phyloP scores from a whole-genome alignment of 129 eudicot genomes.

The Flaveria bidentis region DNA sequence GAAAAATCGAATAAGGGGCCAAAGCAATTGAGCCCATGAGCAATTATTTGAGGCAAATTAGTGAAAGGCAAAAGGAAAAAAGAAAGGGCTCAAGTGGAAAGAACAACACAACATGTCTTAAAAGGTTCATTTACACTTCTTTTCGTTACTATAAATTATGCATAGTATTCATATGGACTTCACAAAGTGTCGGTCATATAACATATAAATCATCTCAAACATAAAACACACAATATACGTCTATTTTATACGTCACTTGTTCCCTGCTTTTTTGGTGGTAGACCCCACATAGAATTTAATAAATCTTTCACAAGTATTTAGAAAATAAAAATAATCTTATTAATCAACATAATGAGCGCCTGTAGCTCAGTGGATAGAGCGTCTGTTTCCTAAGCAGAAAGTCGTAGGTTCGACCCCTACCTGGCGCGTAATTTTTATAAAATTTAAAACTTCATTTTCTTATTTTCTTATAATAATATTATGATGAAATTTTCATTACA shows the following conservation, averaged over 20 bases:
- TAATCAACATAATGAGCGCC: conserved; percentile 34
- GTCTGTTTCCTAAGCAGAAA: conserved; percentile 99
- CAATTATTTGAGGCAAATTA: conserved; percentile 45
- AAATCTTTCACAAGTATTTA: conserved; percentile 12
- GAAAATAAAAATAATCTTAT: background rate
- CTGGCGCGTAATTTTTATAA: conserved; percentile 60
- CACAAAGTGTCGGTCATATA: background rate
- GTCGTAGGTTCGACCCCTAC: conserved; percentile 99
- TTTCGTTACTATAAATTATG: conserved; percentile 16
- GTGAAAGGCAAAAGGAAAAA: conserved; percentile 40
- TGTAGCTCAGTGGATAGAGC: conserved; percentile 99
- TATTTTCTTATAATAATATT: conserved; percentile 6
- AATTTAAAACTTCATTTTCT: conserved; percentile 1
- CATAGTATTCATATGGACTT: background rate
- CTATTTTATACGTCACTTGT: conserved; percentile 27
- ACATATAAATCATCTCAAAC: conserved; percentile 9
- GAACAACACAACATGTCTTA: conserved; percentile 20
- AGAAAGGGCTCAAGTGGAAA: conserved; percentile 45
- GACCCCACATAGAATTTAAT: background rate
- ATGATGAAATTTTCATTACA: conserved; percentile 17
- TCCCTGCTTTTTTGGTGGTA: background rate
- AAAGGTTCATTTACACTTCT: conserved; percentile 44
- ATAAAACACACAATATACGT: conserved; percentile 23
- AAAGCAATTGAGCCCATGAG: conserved; percentile 34
- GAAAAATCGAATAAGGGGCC: background rate